Percentiles rank a stretch among this genome's conserved stretches.
Evolutionary conservation across 495 filamentous ascomycete genomes (phyloP).

Genomic region (Lasiosphaeria ovina): DNA sequence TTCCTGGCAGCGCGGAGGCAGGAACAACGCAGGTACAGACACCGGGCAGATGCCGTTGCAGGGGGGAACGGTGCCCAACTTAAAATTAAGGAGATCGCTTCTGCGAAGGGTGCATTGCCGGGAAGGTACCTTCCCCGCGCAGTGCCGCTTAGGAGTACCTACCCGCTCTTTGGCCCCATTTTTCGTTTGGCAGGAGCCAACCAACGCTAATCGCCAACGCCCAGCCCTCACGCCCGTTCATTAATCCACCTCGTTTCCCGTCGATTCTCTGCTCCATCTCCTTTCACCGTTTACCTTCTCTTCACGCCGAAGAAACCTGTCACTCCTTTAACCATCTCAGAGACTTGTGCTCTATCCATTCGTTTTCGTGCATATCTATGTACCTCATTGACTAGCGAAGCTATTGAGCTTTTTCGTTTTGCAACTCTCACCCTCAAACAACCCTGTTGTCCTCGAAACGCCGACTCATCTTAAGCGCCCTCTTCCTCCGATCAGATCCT

Average conservation of each 20-base stretch:
- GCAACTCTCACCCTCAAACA: neutral
- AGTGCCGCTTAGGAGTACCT: constrained; percentile 19
- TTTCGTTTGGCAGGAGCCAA: neutral
- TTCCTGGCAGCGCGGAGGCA: neutral
- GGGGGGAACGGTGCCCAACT: constrained; percentile 13
- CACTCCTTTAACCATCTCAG: constrained; percentile 27
- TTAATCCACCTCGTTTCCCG: constrained; percentile 14
- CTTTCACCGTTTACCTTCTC: constrained; percentile 16
- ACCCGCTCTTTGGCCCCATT: constrained; percentile 6
- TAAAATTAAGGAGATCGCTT: constrained; percentile 35
- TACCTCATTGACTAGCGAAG: constrained; percentile 4
- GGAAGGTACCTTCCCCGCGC: constrained; percentile 19
- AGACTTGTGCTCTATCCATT: constrained; percentile 35
- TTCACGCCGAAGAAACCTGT: constrained; percentile 24
- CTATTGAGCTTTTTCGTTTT: neutral
- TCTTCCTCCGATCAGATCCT: neutral
- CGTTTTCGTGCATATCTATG: constrained; percentile 26
- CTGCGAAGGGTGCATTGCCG: constrained; percentile 14
- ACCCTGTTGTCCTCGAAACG: constrained; percentile 1
- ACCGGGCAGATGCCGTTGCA: constrained; percentile 24
- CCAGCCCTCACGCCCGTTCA: constrained; percentile 19
- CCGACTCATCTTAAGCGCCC: neutral
- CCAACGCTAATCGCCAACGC: neutral
- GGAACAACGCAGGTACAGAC: neutral
- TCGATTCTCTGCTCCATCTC: constrained; percentile 17